phyloP scores from a whole-genome alignment of 2,329 filamentous ascomycete species.

The Phaeosphaeriaceae sp. region DNA sequence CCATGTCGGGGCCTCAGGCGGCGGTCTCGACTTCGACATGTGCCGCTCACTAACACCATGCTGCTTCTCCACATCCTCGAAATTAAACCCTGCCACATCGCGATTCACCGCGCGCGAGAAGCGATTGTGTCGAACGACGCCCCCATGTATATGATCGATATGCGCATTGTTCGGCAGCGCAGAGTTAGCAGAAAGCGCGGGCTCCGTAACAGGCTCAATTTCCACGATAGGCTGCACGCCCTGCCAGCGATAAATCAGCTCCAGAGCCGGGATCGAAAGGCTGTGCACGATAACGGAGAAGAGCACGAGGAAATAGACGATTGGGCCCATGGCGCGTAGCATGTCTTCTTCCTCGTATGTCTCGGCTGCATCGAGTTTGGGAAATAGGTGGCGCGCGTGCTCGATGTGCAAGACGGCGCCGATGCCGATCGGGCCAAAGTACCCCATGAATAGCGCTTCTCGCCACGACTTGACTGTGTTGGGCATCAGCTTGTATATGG shows the following conservation, averaged over 20 bases:
- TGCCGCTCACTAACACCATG: not conserved
- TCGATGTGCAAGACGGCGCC: constrained; percentile 57
- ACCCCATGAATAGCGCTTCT: constrained; percentile 67
- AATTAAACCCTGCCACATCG: not conserved
- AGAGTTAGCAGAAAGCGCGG: constrained; percentile 46
- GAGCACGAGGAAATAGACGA: constrained; percentile 56
- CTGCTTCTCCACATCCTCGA: constrained; percentile 3
- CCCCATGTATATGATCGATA: constrained; percentile 33
- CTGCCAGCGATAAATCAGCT: constrained; percentile 48
- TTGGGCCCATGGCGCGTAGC: constrained; percentile 50
- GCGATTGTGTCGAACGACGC: constrained; percentile 56
- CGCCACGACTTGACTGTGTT: constrained; percentile 59
- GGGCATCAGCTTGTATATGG: constrained; percentile 64
- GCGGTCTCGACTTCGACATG: constrained; percentile 2
- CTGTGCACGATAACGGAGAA: constrained; percentile 57
- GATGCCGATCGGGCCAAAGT: constrained; percentile 55
- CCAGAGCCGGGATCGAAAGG: constrained; percentile 56
- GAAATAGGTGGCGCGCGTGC: constrained; percentile 53
- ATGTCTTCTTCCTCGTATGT: constrained; percentile 50
- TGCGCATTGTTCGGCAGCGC: constrained; percentile 52
- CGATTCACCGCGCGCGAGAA: constrained; percentile 44
- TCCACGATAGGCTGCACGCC: constrained; percentile 54
- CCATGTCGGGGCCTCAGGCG: constrained; percentile 6
- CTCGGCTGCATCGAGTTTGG: constrained; percentile 48
- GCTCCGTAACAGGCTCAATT: constrained; percentile 42